Evolutionary conservation across 176 grass and related monocot genomes (phyloP).

Genomic region (Hordeum vulgare): MorexV3_pseudomolecules_assembly NC_058522.1:382458701-382459200

Average conservation of each 20-base stretch:
- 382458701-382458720: no score
- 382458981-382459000: slow-evolving; percentile 8
- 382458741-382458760: not conserved
- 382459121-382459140: slow-evolving; percentile 77
- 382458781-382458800: not conserved
- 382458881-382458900: not conserved
- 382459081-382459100: not conserved
- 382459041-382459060: not conserved
- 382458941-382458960: slow-evolving; percentile 27
- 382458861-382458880: not conserved
- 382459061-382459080: slow-evolving; percentile 12
- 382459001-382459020: slow-evolving; percentile 1
- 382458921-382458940: slow-evolving; percentile 23
- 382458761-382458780: not conserved
- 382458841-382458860: not conserved
- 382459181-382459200: slow-evolving; percentile 38
- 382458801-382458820: slow-evolving; percentile 10
- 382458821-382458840: not conserved
- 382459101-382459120: not conserved
- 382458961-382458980: not conserved
- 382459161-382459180: slow-evolving; percentile 95
- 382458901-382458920: not conserved
- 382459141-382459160: slow-evolving; percentile 31
- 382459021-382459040: slow-evolving; percentile 32
- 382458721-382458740: no score